These are phyloP conservation scores for Naganishia randhawae DNA, from an alignment of 768 basidiomycete species.

Conservation along the genomic window DNA sequence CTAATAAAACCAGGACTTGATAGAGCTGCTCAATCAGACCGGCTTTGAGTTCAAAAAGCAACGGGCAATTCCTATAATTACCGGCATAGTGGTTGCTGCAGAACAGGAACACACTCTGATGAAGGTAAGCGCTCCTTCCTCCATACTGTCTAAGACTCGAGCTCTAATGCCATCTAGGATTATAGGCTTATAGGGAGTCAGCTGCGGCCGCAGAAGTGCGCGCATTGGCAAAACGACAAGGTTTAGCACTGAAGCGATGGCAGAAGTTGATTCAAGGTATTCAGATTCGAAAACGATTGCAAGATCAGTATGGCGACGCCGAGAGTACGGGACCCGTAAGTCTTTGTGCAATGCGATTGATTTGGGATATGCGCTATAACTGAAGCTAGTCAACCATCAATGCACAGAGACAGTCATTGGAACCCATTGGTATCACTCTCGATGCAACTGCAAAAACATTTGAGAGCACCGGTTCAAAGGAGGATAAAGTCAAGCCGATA, in stretches of 20 bases:
- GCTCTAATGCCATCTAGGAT: slow-evolving; percentile 22
- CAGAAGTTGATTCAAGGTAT: slow-evolving; percentile 79
- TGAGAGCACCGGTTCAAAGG: neutral
- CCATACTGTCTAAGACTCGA: neutral
- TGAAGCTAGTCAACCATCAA: neutral
- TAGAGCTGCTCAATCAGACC: slow-evolving; percentile 57
- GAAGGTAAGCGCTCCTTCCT: slow-evolving; percentile 58
- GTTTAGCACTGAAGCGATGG: slow-evolving; percentile 83
- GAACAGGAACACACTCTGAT: slow-evolving; percentile 71
- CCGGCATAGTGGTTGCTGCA: slow-evolving; percentile 78
- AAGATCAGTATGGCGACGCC: slow-evolving; percentile 63
- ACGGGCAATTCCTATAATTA: slow-evolving; percentile 74
- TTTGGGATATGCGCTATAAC: neutral
- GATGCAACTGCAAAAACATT: neutral
- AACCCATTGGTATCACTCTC: neutral
- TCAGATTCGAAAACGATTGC: slow-evolving; percentile 75
- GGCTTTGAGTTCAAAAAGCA: slow-evolving; percentile 96
- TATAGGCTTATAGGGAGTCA: slow-evolving; percentile 78
- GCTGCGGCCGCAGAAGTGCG: slow-evolving; percentile 74
- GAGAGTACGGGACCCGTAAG: slow-evolving; percentile 9
- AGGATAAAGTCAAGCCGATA: neutral
- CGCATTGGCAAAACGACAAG: slow-evolving; percentile 68
- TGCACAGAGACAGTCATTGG: slow-evolving; percentile 4
- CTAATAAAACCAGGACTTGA: neutral
- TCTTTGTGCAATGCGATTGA: neutral